These are phyloP conservation scores for Sarcodon aspratus DNA, from an alignment of 768 basidiomycete genomes.

Conservation along the genomic window DNA sequence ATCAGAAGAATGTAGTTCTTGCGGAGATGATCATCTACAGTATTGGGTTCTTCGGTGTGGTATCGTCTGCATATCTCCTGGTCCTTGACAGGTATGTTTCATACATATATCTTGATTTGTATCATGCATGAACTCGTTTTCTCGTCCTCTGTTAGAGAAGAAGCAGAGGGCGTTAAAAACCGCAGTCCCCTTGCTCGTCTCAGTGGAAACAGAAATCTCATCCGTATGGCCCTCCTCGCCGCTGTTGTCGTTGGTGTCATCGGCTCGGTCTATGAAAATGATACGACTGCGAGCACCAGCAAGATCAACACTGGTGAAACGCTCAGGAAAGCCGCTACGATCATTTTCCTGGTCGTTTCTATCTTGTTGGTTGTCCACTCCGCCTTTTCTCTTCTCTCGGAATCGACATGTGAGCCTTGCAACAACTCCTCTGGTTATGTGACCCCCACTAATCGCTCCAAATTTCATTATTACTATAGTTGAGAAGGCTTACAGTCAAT, in stretches of 20 bases:
- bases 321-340: constrained; percentile 7
- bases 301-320: constrained; percentile 1
- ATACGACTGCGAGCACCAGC: neutral
- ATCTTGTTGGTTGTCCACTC: constrained; percentile 6
- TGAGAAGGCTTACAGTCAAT: neutral
- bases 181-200: constrained; percentile 4
- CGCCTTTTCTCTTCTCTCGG: constrained; percentile 3
- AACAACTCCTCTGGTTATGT: neutral
- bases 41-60: constrained; percentile 22
- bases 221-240: constrained; percentile 6
- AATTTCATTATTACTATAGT: neutral
- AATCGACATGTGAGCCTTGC: constrained; percentile 1
- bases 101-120: neutral
- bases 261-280: constrained; percentile 4
- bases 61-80: constrained; percentile 22
- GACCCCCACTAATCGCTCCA: neutral
- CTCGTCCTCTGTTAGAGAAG: neutral
- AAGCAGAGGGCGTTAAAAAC: neutral
- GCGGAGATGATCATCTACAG: constrained; percentile 22
- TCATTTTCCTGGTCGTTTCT: constrained; percentile 11
- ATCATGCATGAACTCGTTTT: neutral
- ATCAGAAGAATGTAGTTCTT: constrained; percentile 13
- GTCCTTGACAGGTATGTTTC: constrained; percentile 18
- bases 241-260: constrained; percentile 10
- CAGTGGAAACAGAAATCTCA: constrained; percentile 7